A percentile compares a stretch with the other conserved stretches of the same genome.
Conservation (phyloP, 371 early-diverging fungal genomes). For the Basidiobolus meristosporus region DNA sequence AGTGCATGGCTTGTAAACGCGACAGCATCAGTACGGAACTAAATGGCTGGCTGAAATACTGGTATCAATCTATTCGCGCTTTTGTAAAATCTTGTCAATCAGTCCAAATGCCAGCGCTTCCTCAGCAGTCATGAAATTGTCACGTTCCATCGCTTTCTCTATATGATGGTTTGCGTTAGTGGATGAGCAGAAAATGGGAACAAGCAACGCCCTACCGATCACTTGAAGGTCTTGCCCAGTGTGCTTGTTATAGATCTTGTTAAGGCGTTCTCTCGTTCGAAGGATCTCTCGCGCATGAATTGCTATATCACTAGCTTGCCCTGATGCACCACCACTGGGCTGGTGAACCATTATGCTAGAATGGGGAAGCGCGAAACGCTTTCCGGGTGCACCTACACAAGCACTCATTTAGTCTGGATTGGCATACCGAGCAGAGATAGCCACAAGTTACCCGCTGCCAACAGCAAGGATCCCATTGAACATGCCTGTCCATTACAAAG, state of each 20-base stretch:
- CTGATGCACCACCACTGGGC: slow-evolving; percentile 89
- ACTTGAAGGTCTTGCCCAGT: slow-evolving; percentile 61
- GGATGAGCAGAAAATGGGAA: not conserved
- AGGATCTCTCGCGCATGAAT: slow-evolving; percentile 94
- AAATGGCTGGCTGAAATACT: too few species aligned
- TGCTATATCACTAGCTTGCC: slow-evolving; percentile 93
- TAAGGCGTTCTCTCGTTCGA: slow-evolving; percentile 67
- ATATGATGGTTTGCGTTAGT: slow-evolving; percentile 1
- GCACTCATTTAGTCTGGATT: not conserved
- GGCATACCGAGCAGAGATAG: not conserved
- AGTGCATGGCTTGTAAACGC: too few species aligned
- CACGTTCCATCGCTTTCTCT: slow-evolving; percentile 83
- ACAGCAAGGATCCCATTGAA: slow-evolving; percentile 90
- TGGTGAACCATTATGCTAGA: slow-evolving; percentile 95
- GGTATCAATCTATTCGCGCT: too few species aligned
- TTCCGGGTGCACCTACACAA: slow-evolving; percentile 58
- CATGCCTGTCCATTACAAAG: slow-evolving; percentile 93
- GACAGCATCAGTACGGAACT: too few species aligned
- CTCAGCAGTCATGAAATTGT: slow-evolving; percentile 85
- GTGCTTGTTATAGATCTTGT: slow-evolving; percentile 71
- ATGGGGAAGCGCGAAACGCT: slow-evolving; percentile 76
- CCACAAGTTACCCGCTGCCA: slow-evolving; percentile 50
- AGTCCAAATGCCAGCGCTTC: slow-evolving; percentile 85
- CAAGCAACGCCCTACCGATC: slow-evolving; percentile 36
- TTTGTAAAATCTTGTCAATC: slow-evolving; percentile 68